Evolutionary conservation across 179 eudicot genomes (phyloP).

Genomic region (Actinidia arguta): DNA sequence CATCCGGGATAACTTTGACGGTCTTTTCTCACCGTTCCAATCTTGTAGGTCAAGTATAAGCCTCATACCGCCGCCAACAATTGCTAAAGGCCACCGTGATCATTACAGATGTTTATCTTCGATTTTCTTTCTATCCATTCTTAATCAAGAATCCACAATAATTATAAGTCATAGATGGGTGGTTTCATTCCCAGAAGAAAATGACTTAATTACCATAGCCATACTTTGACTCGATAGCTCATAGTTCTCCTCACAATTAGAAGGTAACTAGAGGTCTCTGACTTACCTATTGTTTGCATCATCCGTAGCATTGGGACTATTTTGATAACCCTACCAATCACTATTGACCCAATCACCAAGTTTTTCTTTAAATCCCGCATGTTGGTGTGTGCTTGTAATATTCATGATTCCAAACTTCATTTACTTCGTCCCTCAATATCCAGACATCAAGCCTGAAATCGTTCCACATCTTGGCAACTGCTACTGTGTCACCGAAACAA

Average conservation of each 20-base stretch:
- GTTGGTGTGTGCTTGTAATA: no score
- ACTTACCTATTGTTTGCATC: neutral
- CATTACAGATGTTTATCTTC: no score
- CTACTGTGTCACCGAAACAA: neutral
- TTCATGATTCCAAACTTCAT: neutral
- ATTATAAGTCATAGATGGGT: no score
- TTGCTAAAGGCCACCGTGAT: no score
- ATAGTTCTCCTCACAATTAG: neutral
- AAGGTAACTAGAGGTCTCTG: neutral
- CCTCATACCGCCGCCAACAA: no score
- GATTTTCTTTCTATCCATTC: no score
- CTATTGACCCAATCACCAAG: neutral
- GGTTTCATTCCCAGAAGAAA: neutral
- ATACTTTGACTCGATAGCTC: neutral
- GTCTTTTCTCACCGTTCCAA: no score
- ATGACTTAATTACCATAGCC: neutral
- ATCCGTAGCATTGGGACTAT: neutral
- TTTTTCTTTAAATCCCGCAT: neutral
- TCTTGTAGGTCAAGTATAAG: no score
- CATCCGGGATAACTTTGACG: no score
- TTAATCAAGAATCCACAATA: no score
- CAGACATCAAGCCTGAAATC: neutral
- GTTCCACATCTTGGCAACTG: neutral
- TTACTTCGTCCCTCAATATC: slow-evolving; percentile 2
- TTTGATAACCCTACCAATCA: no score